Base-by-base conservation (phyloP, 75 land plant species). In the Cupressus sempervirens region DNA sequence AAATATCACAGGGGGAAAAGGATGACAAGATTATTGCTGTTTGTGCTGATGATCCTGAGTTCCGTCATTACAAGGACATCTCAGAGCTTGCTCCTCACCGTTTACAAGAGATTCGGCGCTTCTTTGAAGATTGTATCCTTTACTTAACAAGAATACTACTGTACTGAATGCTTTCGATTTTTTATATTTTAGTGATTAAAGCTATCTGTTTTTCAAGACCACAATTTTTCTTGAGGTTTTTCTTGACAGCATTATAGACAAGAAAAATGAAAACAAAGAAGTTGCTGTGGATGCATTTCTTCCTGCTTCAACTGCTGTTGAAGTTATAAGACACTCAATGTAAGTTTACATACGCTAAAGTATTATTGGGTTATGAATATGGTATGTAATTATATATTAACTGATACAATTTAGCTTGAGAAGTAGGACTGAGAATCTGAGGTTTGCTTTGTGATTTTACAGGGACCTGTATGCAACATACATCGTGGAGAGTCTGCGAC, bases 21-120 rank as follows among this genome's bases (percentile, higher is more conserved):
- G 97, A 95, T 89, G 97, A 95, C 84, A 95, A 95, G 91, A 93
- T 95, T 30, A 95, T 95, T 80, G 97, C 96, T 75, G 96, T 95
- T 7, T 95, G 97, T 83, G 95, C 93, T 83, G 97, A 95, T 90
- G 97, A 95, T 89, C 97, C 97, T 29, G 97, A 95, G 80, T 97
- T 86, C 86, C 93, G 93, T 16, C 94, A 95, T 86, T 90, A 85
- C 86, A 88, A 52, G 13, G 94, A 93, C 50, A 92, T 95, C 87
- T 89, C 85, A 26, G 92, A 95, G 83, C 93, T 95, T 58, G 92
- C 97, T 16, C 96, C 97, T 35, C 97, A 95, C 82, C 91, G 96
- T 32, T 83, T 95, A 43, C 87, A 90, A 58, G 97, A 95, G 84
- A 95, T 95, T 70, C 91, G 94, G 41, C 93, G 96, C 41, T 95